These are phyloP conservation scores for Rhizophagus prolifer DNA, from an alignment of 192 early-diverging fungal species.

Conservation along the genomic window DNA sequence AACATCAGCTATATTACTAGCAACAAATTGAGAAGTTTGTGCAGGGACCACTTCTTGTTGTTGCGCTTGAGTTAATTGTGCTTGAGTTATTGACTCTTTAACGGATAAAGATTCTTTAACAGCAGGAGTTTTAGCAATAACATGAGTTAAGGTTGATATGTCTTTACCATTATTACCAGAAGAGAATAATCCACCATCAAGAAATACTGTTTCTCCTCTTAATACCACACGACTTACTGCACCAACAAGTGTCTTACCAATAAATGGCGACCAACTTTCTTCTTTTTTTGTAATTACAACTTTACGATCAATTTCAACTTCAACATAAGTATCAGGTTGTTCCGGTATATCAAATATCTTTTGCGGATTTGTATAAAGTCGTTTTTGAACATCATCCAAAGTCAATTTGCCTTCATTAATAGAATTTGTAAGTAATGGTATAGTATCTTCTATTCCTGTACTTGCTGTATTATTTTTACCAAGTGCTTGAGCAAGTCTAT, in stretches of 20 bases:
- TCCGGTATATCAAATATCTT: slow-evolving; percentile 91
- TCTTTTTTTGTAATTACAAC: slow-evolving; percentile 43
- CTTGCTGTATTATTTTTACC: slow-evolving; percentile 42
- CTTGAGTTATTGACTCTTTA: slow-evolving; percentile 12
- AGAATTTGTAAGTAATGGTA: slow-evolving; percentile 81
- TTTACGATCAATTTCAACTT: slow-evolving; percentile 86
- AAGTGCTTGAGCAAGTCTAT: slow-evolving; percentile 56
- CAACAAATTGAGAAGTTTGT: slow-evolving; percentile 15
- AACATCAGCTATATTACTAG: slow-evolving; percentile 14
- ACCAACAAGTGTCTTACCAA: slow-evolving; percentile 61
- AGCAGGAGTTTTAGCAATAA: slow-evolving; percentile 34
- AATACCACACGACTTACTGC: slow-evolving; percentile 89
- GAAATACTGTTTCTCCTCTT: slow-evolving; percentile 78
- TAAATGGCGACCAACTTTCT: slow-evolving; percentile 50
- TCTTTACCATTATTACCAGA: slow-evolving; percentile 47
- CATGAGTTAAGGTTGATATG: slow-evolving; percentile 44
- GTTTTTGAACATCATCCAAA: slow-evolving; percentile 71
- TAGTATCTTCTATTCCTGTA: slow-evolving; percentile 64
- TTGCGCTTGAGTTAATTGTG: not conserved
- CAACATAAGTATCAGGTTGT: slow-evolving; percentile 91
- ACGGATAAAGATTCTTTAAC: slow-evolving; percentile 13
- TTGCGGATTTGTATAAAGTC: slow-evolving; percentile 83
- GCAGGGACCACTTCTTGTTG: not conserved
- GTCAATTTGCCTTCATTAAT: slow-evolving; percentile 76
- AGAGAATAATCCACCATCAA: slow-evolving; percentile 71